Conservation (phyloP, 73 alveolate species). For the Paramecium sexaurelia region DNA sequence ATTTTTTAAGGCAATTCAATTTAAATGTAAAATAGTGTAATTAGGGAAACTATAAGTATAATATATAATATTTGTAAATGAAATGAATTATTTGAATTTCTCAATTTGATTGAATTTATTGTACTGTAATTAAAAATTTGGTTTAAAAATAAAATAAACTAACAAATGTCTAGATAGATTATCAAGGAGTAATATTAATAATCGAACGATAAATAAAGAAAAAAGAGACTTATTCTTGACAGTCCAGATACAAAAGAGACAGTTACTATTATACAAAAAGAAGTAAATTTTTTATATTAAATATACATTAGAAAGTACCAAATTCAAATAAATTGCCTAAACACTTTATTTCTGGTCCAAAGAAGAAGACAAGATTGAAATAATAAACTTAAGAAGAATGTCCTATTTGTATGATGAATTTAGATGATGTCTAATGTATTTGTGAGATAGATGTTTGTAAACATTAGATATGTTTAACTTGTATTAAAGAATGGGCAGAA, state of each 20-base stretch:
- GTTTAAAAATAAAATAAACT: neutral
- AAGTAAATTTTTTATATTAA: neutral
- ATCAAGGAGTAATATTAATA: neutral
- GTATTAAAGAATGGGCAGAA: constrained; percentile 46
- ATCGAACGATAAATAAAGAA: neutral
- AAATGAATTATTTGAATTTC: too few species aligned
- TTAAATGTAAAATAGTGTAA: too few species aligned
- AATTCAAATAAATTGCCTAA: neutral
- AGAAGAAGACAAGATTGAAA: neutral
- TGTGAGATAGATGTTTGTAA: neutral
- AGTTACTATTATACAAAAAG: neutral
- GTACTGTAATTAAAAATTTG: neutral
- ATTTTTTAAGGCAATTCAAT: too few species aligned
- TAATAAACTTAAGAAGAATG: neutral
- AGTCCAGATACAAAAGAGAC: constrained; percentile 18
- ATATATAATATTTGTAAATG: too few species aligned
- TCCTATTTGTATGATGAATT: constrained; percentile 1
- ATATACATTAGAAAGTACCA: neutral
- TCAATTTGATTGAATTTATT: neutral
- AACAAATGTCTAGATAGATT: neutral
- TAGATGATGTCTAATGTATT: neutral
- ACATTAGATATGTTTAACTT: neutral
- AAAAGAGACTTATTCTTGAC: neutral
- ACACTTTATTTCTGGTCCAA: neutral
- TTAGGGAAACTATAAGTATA: too few species aligned